A percentile compares a stretch with the other conserved stretches of the same genome.
phyloP scores from a whole-genome alignment of 768 basidiomycete species.

The Crepidotus variabilis region DNA sequence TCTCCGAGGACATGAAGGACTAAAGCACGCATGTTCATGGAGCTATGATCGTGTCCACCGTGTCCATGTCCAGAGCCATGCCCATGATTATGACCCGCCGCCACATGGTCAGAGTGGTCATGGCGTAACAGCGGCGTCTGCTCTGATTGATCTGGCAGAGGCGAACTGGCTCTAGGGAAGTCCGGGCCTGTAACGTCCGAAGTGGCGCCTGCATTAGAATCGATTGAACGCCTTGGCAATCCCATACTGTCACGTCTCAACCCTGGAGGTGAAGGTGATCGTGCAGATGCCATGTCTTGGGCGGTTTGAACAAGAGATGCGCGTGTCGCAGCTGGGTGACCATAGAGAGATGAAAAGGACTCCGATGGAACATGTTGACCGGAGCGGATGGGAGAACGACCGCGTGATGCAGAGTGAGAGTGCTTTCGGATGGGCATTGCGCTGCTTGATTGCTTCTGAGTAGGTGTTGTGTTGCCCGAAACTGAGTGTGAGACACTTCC shows the following conservation, averaged over 20 bases:
- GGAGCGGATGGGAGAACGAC: constrained; percentile 30
- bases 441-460: constrained; percentile 20
- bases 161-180: constrained; percentile 1
- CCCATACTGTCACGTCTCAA: constrained; percentile 19
- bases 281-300: constrained; percentile 66
- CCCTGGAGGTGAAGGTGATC: constrained; percentile 41
- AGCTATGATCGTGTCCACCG: constrained; percentile 36
- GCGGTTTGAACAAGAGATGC: constrained; percentile 79
- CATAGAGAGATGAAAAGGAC: constrained; percentile 63
- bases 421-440: neutral
- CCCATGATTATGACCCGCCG: constrained; percentile 12
- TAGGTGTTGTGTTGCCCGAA: constrained; percentile 24
- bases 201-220: constrained; percentile 14
- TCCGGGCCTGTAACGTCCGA: neutral
- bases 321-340: constrained; percentile 69
- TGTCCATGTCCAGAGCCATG: constrained; percentile 20
- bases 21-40: constrained; percentile 99
- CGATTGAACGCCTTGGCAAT: constrained; percentile 23
- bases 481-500: neutral
- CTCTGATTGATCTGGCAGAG: constrained; percentile 24
- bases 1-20: constrained; percentile 94
- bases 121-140: constrained; percentile 40
- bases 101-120: constrained; percentile 10
- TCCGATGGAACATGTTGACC: constrained; percentile 20
- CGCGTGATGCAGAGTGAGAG: constrained; percentile 11